Base-by-base conservation (phyloP, 768 basidiomycete genomes). In the Amanita pseudoporphyria region DNA sequence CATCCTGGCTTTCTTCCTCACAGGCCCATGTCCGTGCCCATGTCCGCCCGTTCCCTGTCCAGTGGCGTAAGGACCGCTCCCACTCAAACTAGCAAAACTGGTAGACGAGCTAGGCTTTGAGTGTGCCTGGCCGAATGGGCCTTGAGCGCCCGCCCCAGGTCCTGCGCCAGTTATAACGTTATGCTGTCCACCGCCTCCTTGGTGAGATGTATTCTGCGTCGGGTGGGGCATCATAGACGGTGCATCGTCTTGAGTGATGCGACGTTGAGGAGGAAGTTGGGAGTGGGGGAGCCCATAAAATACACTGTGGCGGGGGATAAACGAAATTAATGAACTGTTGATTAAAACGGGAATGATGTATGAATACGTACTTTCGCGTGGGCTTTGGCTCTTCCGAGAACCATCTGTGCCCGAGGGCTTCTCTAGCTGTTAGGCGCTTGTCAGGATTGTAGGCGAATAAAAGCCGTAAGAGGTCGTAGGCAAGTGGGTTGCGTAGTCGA, bases 401-500 rank as follows among this genome's bases (percentile, higher is more conserved):
- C 92, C 94, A 99, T 54, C 77, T 77, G 63, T 97, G 94, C 16
- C 71, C 71, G 1, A 99, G 69, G 0, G 91, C 87, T 52, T 88
- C 81, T 55, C 77, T 74, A 0, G 93, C 91, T 0, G 84, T 92
- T 36, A 97, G 75, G 28, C 96, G 74, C 53, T 74, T 79, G 57
- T 87, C 86, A 1, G 95, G 95, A 64, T 97, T 90, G 67, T 93
- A 98, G 9, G 78, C 77, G 62, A 99, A 95, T 32, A 98, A 72
- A 52, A 80, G 75, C 10, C 76, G 76, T n/a, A 99, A 80, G 48
- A 98, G 79, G 51, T 95, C 88, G 61, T 84, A 84, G 21, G 86
- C 90, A 35, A 72, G 68, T 2, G 72, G 66, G 31, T 78, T 71
- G 33, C 78, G 74, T 45, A 85, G 71, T 33, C 85, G 77, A 10